Evolutionary conservation across 2,329 filamentous ascomycete species (phyloP).

Genomic region (Cladosporium oxysporum): DNA sequence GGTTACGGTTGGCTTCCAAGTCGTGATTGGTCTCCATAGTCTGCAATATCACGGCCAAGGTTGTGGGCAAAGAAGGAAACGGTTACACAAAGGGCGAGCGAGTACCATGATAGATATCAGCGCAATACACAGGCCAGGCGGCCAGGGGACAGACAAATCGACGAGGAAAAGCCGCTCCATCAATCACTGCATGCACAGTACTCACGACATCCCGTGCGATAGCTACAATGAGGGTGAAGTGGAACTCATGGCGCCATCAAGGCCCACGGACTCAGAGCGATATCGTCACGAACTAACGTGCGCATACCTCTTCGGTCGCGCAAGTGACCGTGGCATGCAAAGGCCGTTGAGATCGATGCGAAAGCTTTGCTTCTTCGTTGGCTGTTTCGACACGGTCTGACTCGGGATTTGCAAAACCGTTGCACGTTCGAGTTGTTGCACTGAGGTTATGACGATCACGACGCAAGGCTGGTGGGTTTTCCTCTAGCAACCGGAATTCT

Average conservation of each 20-base stretch:
- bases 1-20: conserved; percentile 10
- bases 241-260: background rate
- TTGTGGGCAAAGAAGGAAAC: background rate
- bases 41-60: background rate
- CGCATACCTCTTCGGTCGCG: background rate
- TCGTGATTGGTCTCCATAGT: background rate
- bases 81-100: background rate
- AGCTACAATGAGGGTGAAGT: background rate
- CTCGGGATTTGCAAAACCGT: background rate
- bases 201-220: background rate
- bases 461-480: background rate
- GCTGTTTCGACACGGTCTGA: background rate
- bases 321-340: background rate
- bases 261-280: background rate
- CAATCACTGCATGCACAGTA: background rate
- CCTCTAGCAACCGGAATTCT: background rate
- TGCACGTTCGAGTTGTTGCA: background rate
- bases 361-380: background rate
- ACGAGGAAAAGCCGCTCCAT: background rate
- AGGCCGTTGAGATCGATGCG: background rate
- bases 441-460: background rate
- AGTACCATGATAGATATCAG: background rate
- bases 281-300: background rate
- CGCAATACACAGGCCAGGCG: background rate
- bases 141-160: too few species aligned